phyloP scores from a whole-genome alignment of 2,329 filamentous ascomycete species.

The Fusarium protoensiforme region DNA sequence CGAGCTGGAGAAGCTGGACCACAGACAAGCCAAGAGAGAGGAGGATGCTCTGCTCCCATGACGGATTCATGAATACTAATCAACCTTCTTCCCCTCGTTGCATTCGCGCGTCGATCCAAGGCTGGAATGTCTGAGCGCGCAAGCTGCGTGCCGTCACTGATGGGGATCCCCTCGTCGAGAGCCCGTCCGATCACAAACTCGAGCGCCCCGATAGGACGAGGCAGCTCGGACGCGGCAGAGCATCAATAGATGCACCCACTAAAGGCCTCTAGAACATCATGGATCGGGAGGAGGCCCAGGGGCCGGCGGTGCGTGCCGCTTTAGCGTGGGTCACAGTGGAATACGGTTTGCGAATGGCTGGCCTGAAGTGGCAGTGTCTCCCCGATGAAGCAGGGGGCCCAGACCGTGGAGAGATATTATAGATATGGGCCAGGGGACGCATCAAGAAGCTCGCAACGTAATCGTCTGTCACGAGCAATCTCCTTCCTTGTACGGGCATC shows the following conservation, averaged over 20 bases:
- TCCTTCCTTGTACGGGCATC: background rate
- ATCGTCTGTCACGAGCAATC: background rate
- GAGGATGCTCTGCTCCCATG: background rate
- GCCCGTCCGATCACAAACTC: background rate
- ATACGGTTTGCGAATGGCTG: background rate
- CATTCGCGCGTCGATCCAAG: background rate
- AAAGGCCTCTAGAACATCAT: background rate
- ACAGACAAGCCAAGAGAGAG: background rate
- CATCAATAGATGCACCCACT: background rate
- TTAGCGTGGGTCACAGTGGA: background rate
- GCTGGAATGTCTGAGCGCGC: background rate
- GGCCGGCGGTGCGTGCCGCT: slow-evolving; percentile 3
- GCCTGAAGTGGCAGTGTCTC: background rate
- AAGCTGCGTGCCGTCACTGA: background rate
- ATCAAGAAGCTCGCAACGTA: background rate
- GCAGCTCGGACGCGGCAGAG: background rate
- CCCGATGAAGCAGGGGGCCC: background rate
- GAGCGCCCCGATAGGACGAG: background rate
- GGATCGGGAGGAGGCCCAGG: background rate
- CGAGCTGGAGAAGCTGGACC: background rate
- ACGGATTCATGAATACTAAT: background rate
- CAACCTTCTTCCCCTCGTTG: background rate
- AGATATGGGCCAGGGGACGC: background rate
- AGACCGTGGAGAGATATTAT: background rate
- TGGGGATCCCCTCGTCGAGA: background rate